Evolutionary conservation across 768 basidiomycete genomes (phyloP), one percentile per base, ranked within the genome.

Genomic region (Pleurotus tuoliensis): DNA sequence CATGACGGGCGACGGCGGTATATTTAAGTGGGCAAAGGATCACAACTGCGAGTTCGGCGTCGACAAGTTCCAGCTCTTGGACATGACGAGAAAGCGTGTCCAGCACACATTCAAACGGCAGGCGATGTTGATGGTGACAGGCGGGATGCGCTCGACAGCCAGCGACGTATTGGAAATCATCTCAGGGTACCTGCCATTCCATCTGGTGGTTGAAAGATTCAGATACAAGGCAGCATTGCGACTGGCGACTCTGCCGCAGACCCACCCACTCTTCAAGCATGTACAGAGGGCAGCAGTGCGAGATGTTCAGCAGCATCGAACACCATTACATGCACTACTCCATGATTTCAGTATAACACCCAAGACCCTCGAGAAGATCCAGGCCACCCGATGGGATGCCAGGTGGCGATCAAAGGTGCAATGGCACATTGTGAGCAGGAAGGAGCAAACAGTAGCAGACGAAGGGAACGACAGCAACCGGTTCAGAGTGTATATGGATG

Each of bases 121-220:
- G 30, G 30, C 8, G 3, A 30, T 30, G 30, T 9, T 30, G 30
- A 30, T 30, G 30, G 30, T 30, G 30, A 30, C 30, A 30, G 30
- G 30, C 30, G 64, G 61, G 1, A 34, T 65, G 41, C 20, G 57
- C 1, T 40, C 63, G 4, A 59, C 63, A 30, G 30, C 63, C 3
- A 62, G 50, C 1, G 65, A 68, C 47, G 11, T 61, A 8, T 40
- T 70, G 0, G 59, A 67, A 9, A 57, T 55, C 2, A 63, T 68
- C 24, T 57, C 67, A 4, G 56, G 62, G 50, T 43, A 67, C 0
- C 53, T 61, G 3, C 67, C 67, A 0, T 47, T 67, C 7, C 16
- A 64, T 24, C 56, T 66, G n/a, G 38, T 57, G 3, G 38, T 69
- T 4, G 52, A 64, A 39, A 59, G 60, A 44, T 20, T 47, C 11